Evolutionary conservation across 2,329 filamentous ascomycete species (phyloP).

Genomic region (Trichoderma arundinaceum): DNA sequence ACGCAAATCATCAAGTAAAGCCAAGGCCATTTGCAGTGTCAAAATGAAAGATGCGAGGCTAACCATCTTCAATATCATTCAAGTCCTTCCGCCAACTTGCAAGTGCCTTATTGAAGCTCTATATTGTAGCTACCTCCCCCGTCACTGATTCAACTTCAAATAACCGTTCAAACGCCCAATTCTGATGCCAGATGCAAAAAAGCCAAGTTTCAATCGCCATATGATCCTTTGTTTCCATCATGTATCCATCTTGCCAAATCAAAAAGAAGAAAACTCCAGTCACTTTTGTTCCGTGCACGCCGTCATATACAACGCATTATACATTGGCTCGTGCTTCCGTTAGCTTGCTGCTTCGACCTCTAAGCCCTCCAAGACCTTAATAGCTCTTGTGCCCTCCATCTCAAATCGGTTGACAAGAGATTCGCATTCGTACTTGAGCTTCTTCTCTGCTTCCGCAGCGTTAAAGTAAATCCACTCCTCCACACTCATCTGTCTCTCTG

Average conservation of each 20-base stretch:
- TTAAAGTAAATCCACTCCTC: slow-evolving; percentile 91
- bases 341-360: slow-evolving; percentile 53
- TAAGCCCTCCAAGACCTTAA: slow-evolving; percentile 77
- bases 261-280: slow-evolving; percentile 11
- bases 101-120: slow-evolving; percentile 6
- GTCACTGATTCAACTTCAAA: not conserved
- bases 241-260: slow-evolving; percentile 20
- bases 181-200: slow-evolving; percentile 15
- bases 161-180: slow-evolving; percentile 2
- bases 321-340: slow-evolving; percentile 1
- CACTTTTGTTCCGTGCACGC: slow-evolving; percentile 4
- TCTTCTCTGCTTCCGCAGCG: slow-evolving; percentile 78
- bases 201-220: slow-evolving; percentile 5
- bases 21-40: not conserved
- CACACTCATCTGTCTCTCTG: slow-evolving; percentile 88
- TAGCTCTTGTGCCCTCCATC: slow-evolving; percentile 77
- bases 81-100: not conserved
- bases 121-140: not conserved
- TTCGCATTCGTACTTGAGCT: slow-evolving; percentile 81
- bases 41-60: not conserved
- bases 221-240: slow-evolving; percentile 11
- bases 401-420: slow-evolving; percentile 82
- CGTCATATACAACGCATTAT: slow-evolving; percentile 25
- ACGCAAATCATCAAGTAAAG: not conserved
- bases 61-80: not conserved